Evolutionary conservation across 2,329 filamentous ascomycete genomes (phyloP).

Genomic region (Graphilbum ipis-grandicollis): DNA sequence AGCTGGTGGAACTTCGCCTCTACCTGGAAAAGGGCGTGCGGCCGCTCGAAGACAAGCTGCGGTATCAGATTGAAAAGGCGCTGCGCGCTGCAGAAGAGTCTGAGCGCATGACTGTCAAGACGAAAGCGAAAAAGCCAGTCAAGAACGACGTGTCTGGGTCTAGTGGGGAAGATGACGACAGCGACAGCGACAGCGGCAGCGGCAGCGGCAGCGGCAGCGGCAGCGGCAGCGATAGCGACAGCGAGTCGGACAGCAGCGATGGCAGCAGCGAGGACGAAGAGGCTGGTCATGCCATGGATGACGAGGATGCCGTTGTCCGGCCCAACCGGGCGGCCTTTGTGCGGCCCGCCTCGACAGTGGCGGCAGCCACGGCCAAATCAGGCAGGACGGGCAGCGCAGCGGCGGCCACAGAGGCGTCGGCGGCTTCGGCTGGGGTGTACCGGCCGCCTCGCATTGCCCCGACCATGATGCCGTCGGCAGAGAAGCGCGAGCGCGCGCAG

Average conservation of each 20-base stretch:
- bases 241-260: slow-evolving; percentile 15
- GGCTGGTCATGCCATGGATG: background rate
- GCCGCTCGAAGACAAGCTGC: slow-evolving; percentile 75
- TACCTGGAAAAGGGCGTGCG: slow-evolving; percentile 87
- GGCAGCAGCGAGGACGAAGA: slow-evolving; percentile 8
- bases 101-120: slow-evolving; percentile 31
- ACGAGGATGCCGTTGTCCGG: slow-evolving; percentile 10
- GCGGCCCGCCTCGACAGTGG: slow-evolving; percentile 8
- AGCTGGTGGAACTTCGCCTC: slow-evolving; percentile 78
- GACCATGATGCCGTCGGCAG: slow-evolving; percentile 61
- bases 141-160: slow-evolving; percentile 16
- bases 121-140: slow-evolving; percentile 17
- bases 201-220: slow-evolving; percentile 10
- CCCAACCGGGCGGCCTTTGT: slow-evolving; percentile 21
- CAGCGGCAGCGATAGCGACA: slow-evolving; percentile 7
- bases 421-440: slow-evolving; percentile 47
- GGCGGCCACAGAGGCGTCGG: slow-evolving; percentile 13
- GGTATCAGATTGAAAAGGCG: slow-evolving; percentile 93
- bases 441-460: slow-evolving; percentile 77
- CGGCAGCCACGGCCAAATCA: background rate
- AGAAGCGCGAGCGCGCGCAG: slow-evolving; percentile 42
- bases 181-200: slow-evolving; percentile 16
- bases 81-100: slow-evolving; percentile 70
- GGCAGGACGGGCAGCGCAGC: background rate
- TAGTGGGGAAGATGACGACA: slow-evolving; percentile 10